phyloP scores from a whole-genome alignment of 2,329 filamentous ascomycete genomes.

The Emergomyces africanus region DNA sequence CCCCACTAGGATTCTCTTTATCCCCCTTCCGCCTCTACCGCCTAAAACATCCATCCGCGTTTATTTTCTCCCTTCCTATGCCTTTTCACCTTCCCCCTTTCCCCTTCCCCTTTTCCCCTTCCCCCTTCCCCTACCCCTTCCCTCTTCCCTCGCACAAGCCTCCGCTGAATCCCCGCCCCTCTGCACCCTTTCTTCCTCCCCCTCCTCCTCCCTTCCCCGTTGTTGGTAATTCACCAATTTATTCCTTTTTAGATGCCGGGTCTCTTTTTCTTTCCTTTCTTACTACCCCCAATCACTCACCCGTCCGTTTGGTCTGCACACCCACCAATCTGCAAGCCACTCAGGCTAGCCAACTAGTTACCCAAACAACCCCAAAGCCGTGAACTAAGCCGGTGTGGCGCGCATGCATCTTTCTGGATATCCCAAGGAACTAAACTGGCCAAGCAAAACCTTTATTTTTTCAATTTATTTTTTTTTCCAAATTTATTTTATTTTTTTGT shows the following conservation, averaged over 20 bases:
- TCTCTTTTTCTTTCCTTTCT: not conserved
- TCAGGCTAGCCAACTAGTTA: not conserved
- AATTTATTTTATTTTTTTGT: not conserved
- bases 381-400: not conserved
- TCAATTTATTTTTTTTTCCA: not conserved
- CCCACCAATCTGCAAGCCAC: not conserved
- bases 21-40: no score
- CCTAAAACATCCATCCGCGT: no score
- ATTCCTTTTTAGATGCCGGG: not conserved
- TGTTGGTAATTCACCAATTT: not conserved
- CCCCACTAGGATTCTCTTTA: no score
- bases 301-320: not conserved
- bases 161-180: not conserved
- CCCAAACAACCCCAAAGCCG: not conserved
- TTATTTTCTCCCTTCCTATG: no score
- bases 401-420: not conserved
- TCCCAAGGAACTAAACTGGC: no score
- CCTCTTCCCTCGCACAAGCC: not conserved
- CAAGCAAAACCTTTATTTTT: not conserved
- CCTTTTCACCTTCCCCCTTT: no score
- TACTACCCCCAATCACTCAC: no score
- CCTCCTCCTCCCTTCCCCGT: not conserved
- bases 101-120: no score
- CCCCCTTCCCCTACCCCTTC: no score
- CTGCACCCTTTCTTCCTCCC: not conserved